Conservation (phyloP, 2,329 filamentous ascomycete genomes). For the Exophiala xenobiotica region DNA sequence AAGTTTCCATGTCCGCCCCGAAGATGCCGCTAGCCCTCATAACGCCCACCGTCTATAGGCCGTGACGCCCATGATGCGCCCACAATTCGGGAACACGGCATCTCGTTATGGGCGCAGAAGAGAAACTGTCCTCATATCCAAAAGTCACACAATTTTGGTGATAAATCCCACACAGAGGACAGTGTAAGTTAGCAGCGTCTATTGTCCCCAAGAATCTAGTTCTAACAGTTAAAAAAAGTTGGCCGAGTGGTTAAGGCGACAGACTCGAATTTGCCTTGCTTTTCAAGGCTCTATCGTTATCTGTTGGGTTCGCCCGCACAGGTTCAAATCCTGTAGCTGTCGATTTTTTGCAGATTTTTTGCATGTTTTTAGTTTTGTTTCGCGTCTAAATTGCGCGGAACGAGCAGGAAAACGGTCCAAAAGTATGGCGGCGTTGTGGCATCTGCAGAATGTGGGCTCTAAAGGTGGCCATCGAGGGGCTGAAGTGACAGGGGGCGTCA, state of each 20-base stretch:
- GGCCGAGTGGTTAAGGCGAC: slow-evolving; percentile 34
- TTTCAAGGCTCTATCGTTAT: slow-evolving; percentile 10
- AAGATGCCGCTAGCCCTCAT: too few relatives aligned
- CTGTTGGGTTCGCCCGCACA: slow-evolving; percentile 33
- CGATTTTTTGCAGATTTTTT: slow-evolving; percentile 19
- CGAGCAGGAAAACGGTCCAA: background rate
- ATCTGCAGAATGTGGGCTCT: too few relatives aligned
- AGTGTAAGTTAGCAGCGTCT: background rate
- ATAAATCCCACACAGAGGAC: background rate
- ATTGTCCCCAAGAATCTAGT: background rate
- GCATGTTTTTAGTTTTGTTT: slow-evolving; percentile 5
- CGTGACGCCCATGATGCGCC: too few relatives aligned
- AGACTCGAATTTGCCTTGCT: slow-evolving; percentile 23
- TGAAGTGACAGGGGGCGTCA: background rate
- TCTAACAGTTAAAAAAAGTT: background rate
- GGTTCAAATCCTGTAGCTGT: slow-evolving; percentile 34
- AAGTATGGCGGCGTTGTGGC: too few relatives aligned
- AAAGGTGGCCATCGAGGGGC: too few relatives aligned
- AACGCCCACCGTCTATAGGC: too few relatives aligned
- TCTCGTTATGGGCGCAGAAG: too few relatives aligned
- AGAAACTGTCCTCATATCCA: too few relatives aligned
- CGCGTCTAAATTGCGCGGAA: background rate
- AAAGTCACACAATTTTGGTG: background rate
- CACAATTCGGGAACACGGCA: too few relatives aligned
- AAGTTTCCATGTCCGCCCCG: too few relatives aligned